phyloP scores from a whole-genome alignment of 2,329 filamentous ascomycete species.

The Drechmeria coniospora region DNA sequence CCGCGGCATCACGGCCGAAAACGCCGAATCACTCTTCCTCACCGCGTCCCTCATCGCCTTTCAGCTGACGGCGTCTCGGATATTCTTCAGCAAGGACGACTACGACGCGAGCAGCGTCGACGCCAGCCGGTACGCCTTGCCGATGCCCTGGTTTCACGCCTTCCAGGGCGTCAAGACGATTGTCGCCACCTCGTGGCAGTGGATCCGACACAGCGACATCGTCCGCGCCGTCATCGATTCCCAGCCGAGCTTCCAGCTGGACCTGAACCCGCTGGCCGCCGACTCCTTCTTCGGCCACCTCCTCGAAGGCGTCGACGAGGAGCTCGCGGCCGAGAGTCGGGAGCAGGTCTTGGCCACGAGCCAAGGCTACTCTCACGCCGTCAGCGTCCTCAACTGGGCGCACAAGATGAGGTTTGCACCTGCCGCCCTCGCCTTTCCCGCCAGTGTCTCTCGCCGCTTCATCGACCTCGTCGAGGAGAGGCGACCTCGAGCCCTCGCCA shows the following conservation, averaged over 20 bases:
- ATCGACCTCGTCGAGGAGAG: constrained; percentile 43
- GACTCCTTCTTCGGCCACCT: constrained; percentile 46
- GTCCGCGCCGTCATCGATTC: constrained; percentile 48
- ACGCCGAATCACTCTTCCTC: constrained; percentile 47
- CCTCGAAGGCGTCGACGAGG: constrained; percentile 40
- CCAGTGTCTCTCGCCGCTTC: constrained; percentile 45
- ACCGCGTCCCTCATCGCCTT: constrained; percentile 51
- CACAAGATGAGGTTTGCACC: constrained; percentile 43
- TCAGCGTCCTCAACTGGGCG: constrained; percentile 52
- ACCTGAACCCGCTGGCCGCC: constrained; percentile 34
- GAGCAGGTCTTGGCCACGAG: constrained; percentile 16
- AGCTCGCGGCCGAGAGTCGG: constrained; percentile 25
- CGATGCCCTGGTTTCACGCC: constrained; percentile 49
- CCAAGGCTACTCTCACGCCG: constrained; percentile 46
- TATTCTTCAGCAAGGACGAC: constrained; percentile 43
- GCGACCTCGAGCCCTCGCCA: constrained; percentile 44
- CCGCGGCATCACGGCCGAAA: constrained; percentile 39
- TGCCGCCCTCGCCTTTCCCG: constrained; percentile 46
- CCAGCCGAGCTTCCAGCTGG: constrained; percentile 45
- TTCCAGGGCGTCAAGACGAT: constrained; percentile 53
- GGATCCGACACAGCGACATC: constrained; percentile 40
- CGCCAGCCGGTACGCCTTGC: constrained; percentile 36
- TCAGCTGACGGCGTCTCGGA: constrained; percentile 46
- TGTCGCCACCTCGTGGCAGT: constrained; percentile 48
- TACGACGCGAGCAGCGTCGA: constrained; percentile 18